Base-by-base conservation (phyloP, 768 basidiomycete species). In the Suillus alpinus region DNA sequence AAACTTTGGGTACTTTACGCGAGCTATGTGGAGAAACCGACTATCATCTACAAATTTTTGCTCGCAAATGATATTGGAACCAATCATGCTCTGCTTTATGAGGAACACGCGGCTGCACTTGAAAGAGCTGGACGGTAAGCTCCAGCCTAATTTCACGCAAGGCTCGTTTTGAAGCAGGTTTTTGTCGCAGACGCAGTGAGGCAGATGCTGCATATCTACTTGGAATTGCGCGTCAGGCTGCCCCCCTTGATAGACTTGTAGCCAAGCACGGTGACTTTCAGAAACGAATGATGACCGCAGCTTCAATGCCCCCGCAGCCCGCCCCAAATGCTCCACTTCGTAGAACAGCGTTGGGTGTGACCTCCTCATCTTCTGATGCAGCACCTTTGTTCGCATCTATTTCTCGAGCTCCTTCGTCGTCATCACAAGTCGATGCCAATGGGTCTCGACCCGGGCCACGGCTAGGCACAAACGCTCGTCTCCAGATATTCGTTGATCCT, bases 1-100 rank as follows among this genome's bases (percentile, higher is more conserved):
- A 94, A 94, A 70, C 78, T 98, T 16, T 99, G 97, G 97, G 80
- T 94, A 56, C 84, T 94, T 51, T 99, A 98, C 72, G 91, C 95
- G 16, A 88, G 87, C 71, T 90, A 92, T 70, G 93, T 98, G 56
- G 95, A 98, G 76, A 86, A 86, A 69, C 89, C 94, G 44, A 85
- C 86, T 16, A 83, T 95, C 72, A 89, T 98, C 65, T 98, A 91
- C 80, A 83, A 86, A 64, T 98, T 95, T 75, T 75, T 98, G 71
- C 80, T 97, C 64, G 88, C 88, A 6, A 95, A 94, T 67, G 94
- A 97, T 66, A 91, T 98, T 65, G 97, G 94, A 5, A 89, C 92
- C 49, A 78, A 76, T 8, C 86, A 88, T 68, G 88, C 90, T 5
- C 72, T 93, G 46, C 77, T 98, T 29, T 98, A 98, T 68, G 96